Evolutionary conservation across 148 eudicot species (phyloP).

Genomic region (Agrostemma githago): DNA sequence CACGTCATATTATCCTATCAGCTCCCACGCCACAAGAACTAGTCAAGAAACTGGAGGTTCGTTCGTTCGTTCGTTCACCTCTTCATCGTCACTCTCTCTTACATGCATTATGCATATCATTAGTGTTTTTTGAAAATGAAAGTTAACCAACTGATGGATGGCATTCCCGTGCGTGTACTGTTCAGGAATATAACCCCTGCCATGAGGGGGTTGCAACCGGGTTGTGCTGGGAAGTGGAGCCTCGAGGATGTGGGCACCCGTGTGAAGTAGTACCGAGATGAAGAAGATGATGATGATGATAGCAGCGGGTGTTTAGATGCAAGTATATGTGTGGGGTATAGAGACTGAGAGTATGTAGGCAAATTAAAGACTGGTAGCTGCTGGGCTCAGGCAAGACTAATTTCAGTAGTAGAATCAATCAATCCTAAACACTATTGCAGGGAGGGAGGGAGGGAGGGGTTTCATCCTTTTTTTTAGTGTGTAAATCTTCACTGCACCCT

Average conservation of each 20-base stretch:
- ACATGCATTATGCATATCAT: no score
- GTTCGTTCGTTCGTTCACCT: not conserved
- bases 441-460: not conserved
- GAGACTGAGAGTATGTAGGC: not conserved
- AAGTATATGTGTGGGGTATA: no score
- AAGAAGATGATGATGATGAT: not conserved
- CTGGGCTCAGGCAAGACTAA: not conserved
- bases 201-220: constrained; percentile 90
- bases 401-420: not conserved
- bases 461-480: not conserved
- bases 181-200: constrained; percentile 71
- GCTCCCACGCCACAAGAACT: constrained; percentile 81
- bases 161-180: not conserved
- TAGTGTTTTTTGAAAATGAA: no score
- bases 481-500: not conserved
- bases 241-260: constrained; percentile 49
- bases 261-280: constrained; percentile 29
- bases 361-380: not conserved
- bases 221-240: constrained; percentile 84
- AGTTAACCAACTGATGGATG: no score
- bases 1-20: constrained; percentile 83
- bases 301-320: not conserved
- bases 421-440: not conserved
- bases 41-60: constrained; percentile 81
- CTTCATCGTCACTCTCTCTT: no score